Percentiles rank a stretch among this genome's conserved stretches.
Conservation (phyloP, 2,329 filamentous ascomycete genomes). For the Monosporascus sp. region DNA sequence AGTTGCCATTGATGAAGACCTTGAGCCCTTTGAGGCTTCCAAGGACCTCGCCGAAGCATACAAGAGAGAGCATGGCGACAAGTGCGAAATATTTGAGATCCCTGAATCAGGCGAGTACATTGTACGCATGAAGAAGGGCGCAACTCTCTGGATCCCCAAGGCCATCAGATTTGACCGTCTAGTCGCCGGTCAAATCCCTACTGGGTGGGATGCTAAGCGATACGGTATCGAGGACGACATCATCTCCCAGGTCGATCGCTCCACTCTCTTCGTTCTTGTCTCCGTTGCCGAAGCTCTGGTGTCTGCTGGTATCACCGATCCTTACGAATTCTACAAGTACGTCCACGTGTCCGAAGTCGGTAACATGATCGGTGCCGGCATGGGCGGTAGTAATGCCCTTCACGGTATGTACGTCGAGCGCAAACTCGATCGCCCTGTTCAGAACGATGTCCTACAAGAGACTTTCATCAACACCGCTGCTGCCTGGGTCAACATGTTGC, state of each 20-base stretch:
- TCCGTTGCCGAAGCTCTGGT: slow-evolving; percentile 89
- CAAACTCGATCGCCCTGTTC: slow-evolving; percentile 91
- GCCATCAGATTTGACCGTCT: slow-evolving; percentile 95
- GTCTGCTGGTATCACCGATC: slow-evolving; percentile 92
- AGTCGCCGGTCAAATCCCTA: slow-evolving; percentile 93
- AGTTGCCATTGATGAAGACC: slow-evolving; percentile 93
- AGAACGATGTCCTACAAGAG: slow-evolving; percentile 98
- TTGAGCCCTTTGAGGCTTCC: slow-evolving; percentile 94
- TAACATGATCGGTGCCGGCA: slow-evolving; percentile 97
- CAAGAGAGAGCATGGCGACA: slow-evolving; percentile 93
- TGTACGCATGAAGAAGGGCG: slow-evolving; percentile 91
- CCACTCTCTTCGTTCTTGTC: slow-evolving; percentile 91
- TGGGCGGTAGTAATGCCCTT: slow-evolving; percentile 88
- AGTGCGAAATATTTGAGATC: slow-evolving; percentile 96
- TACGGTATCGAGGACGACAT: slow-evolving; percentile 98
- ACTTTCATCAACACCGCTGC: slow-evolving; percentile 99
- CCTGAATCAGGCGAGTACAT: slow-evolving; percentile 90
- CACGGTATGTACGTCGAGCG: slow-evolving; percentile 98
- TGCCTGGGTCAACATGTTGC: slow-evolving; percentile 98
- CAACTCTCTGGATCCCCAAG: slow-evolving; percentile 92
- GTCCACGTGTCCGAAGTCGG: slow-evolving; percentile 96
- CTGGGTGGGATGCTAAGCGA: slow-evolving; percentile 92
- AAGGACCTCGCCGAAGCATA: slow-evolving; percentile 98
- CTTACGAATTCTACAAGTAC: slow-evolving; percentile 99
- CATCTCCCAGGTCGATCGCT: slow-evolving; percentile 93